Evolutionary conservation across 176 grass and related monocot species (phyloP), one percentile per base, ranked within the genome.

Genomic region (Puya raimondii): DNA sequence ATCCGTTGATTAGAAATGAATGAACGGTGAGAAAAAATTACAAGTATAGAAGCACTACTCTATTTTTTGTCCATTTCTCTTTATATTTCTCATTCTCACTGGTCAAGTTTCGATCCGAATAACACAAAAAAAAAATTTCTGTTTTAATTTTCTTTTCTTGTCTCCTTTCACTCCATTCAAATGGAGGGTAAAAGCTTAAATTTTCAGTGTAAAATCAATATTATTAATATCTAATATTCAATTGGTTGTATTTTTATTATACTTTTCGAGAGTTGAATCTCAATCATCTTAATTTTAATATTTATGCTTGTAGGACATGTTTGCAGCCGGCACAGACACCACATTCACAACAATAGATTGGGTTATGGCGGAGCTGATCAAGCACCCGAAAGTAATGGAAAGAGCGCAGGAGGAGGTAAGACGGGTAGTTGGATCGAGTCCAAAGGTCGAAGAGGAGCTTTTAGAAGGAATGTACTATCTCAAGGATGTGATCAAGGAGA

Each of bases 331-430:
- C 47, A 88, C 27, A 2, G 82, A 83, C 14, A 88, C 82, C 4
- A 49, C 50, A 4, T 82, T 22, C 48, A 75, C 78, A 12, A 10
- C 49, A 6, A 53, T 83, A 23, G 89, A 92, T 48, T 85, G 82
- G 85, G 54, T 75, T 16, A 88, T 88, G 89, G 76, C 82, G 1
- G 63, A 88, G 52, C 72, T 88, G 0, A 15, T 85, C 21, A 85
- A 76, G 49, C 73, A 83, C 51, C 85, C 85, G 59, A n/a, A 49
- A 42, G 70, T 83, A 50, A 85, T 86, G 82, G 59, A 52, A 2
- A 85, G 26, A 65, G 79, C 76, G 0, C 25, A 26, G 25, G 49
- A 69, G 0, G 82, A 88, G 61, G 48, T 88, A 51, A 76, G 82
- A 65, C 72, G 63, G 0, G 23, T 77, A 5, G 66, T 12, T 2